Evolutionary conservation across 2,329 filamentous ascomycete genomes (phyloP), one percentile per base, ranked within the genome.

Genomic region (Colletotrichum sp.): DNA sequence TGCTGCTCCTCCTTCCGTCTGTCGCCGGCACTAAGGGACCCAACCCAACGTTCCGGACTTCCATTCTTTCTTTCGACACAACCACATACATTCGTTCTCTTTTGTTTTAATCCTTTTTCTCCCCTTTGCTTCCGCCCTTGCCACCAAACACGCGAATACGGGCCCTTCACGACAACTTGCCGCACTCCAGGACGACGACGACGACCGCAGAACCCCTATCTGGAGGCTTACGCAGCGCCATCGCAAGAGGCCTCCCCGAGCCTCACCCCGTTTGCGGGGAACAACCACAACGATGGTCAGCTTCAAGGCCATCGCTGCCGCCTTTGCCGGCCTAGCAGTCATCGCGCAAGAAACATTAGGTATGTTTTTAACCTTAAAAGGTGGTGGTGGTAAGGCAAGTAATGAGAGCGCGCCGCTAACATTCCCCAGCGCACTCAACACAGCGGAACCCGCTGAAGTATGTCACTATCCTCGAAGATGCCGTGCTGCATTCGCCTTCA

Each of bases 391-490:
- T 44, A 34, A 29, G 15, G 61, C n/a, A 13, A 19, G n/a, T 8
- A 32, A 32, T 36, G 44, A 25, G 11, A 27, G n/a, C 49, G 27
- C 25, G 57, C 57, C 9, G 59, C 65, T 77, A 34, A 63, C 55
- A 59, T 39, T 59, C 16, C 64, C 15, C 52, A 92, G 94, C 93
- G 78, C 91, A 94, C 83, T 98, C 95, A 1, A 88, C 91, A 66
- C 90, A 92, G 78, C 91, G 96, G 79, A 95, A 95, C 81, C 95
- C 96, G 36, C 89, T 99, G 77, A 92, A 90, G 79, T 92, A 94
- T 82, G 88, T 98, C 66, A 93, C 93, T 15, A 88, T 92, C 63
- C 86, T 98, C 78, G 93, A 96, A 77, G 91, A 96, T 82, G 90
- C 94, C 36, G 89, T 92, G 76, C 94, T 99, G 78, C 92, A 95